Percentiles rank a stretch among this genome's conserved stretches.
Conservation (phyloP, 805 yeast genomes). For the Zygosaccharomyces bailii region DNA sequence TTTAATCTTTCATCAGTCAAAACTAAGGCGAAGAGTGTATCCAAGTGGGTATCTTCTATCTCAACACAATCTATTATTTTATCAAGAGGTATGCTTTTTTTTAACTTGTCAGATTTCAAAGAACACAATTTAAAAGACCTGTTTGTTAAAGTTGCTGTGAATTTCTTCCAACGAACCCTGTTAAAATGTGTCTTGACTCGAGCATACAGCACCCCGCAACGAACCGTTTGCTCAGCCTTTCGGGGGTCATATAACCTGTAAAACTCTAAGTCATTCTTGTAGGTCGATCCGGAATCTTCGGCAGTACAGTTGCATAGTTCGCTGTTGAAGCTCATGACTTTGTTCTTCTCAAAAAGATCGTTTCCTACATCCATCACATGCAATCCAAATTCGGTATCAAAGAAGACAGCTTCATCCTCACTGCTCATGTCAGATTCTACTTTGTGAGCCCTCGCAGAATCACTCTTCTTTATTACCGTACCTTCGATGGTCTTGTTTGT, state of each 20-base stretch:
- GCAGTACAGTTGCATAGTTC: background rate
- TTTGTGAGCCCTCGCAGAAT: background rate
- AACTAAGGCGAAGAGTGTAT: slow-evolving; percentile 21
- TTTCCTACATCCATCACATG: slow-evolving; percentile 1
- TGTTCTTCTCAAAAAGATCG: background rate
- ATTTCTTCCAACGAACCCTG: slow-evolving; percentile 23
- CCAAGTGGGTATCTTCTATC: slow-evolving; percentile 13
- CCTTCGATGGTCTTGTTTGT: slow-evolving; percentile 1
- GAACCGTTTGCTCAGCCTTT: slow-evolving; percentile 16
- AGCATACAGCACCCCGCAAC: slow-evolving; percentile 16
- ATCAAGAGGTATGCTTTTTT: slow-evolving; percentile 14
- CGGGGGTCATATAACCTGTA: slow-evolving; percentile 21
- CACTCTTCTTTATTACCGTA: background rate
- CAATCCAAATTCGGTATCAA: slow-evolving; percentile 5
- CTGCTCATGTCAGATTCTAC: slow-evolving; percentile 1
- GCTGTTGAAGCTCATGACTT: background rate
- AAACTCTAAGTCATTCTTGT: slow-evolving; percentile 20
- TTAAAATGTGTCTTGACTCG: slow-evolving; percentile 19
- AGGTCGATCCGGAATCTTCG: background rate
- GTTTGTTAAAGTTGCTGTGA: slow-evolving; percentile 19
- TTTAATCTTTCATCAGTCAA: slow-evolving; percentile 20
- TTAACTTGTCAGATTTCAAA: slow-evolving; percentile 16
- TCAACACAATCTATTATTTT: slow-evolving; percentile 24
- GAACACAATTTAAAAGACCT: slow-evolving; percentile 18
- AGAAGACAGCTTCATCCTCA: slow-evolving; percentile 9